Conservation (phyloP, 345 rosid genomes). For the Zanthoxylum bungeanum region DNA sequence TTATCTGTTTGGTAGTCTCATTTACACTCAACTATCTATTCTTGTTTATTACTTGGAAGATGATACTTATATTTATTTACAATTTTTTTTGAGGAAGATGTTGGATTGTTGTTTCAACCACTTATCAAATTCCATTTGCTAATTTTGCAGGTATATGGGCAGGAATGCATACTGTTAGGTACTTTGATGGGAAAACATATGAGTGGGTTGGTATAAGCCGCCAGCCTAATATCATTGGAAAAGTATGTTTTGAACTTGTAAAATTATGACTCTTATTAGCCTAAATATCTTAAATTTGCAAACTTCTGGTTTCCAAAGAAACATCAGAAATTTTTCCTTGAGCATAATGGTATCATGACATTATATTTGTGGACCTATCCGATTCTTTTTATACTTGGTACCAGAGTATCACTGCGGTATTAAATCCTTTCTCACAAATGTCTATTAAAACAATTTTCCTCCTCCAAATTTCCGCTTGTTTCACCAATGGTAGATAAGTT, state of each 20-base stretch:
- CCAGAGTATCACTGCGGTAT: not conserved
- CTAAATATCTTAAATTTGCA: not conserved
- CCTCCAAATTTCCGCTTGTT: not conserved
- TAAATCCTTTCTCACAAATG: not conserved
- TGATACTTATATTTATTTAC: not conserved
- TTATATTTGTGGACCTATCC: not conserved
- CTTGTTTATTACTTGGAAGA: not conserved
- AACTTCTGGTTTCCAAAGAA: not conserved
- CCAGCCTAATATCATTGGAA: slow-evolving; percentile 87
- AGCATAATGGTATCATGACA: not conserved
- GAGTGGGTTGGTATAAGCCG: slow-evolving; percentile 99
- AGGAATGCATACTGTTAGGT: slow-evolving; percentile 92
- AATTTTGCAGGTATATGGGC: slow-evolving; percentile 85
- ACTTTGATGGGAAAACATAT: slow-evolving; percentile 94
- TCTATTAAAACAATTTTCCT: not conserved
- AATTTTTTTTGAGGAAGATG: not conserved
- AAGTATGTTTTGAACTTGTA: slow-evolving; percentile 36
- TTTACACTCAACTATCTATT: not conserved
- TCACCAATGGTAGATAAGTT: not conserved
- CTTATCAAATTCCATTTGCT: slow-evolving; percentile 1
- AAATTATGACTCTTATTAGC: not conserved
- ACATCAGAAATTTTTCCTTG: not conserved
- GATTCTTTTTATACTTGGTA: not conserved
- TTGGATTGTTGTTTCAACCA: not conserved
- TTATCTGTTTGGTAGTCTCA: not conserved